Conservation (phyloP, 257 asterid genomes). For the Lavandula angustifolia region DNA sequence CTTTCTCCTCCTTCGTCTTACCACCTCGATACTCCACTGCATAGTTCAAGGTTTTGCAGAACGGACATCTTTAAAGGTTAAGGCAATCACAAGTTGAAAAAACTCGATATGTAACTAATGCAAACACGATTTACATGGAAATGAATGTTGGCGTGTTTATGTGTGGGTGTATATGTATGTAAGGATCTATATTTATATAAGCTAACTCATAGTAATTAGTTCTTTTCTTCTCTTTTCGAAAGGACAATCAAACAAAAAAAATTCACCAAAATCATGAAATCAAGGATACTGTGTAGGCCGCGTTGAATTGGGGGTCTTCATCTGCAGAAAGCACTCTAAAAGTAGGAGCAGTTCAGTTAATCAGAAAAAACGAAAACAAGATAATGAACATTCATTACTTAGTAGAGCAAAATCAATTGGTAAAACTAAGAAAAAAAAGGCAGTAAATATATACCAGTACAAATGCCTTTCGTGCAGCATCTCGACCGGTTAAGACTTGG, state of each 20-base stretch:
- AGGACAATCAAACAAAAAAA: neutral
- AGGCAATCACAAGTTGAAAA: slow-evolving; percentile 37
- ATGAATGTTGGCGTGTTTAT: neutral
- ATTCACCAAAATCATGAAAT: slow-evolving; percentile 12
- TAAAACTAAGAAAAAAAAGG: slow-evolving; percentile 22
- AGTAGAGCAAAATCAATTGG: slow-evolving; percentile 11
- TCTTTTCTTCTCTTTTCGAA: neutral
- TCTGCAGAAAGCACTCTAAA: slow-evolving; percentile 93
- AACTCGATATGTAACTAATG: slow-evolving; percentile 5
- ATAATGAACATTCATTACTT: neutral
- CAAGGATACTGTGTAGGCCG: slow-evolving; percentile 98
- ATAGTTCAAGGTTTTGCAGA: slow-evolving; percentile 85
- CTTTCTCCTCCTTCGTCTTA: slow-evolving; percentile 92
- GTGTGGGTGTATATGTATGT: too few relatives aligned
- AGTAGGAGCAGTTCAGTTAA: slow-evolving; percentile 31
- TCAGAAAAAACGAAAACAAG: neutral
- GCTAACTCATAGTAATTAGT: neutral
- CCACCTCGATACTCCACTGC: slow-evolving; percentile 98
- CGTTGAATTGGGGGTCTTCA: slow-evolving; percentile 91
- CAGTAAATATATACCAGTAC: slow-evolving; percentile 72
- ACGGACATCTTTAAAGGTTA: slow-evolving; percentile 76
- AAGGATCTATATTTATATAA: neutral
- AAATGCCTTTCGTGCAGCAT: slow-evolving; percentile 97
- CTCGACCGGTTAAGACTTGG: slow-evolving; percentile 98
- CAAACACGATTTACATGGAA: neutral